Evolutionary conservation across 176 grass and related monocot genomes (phyloP).

Genomic region (Areca catechu): DNA sequence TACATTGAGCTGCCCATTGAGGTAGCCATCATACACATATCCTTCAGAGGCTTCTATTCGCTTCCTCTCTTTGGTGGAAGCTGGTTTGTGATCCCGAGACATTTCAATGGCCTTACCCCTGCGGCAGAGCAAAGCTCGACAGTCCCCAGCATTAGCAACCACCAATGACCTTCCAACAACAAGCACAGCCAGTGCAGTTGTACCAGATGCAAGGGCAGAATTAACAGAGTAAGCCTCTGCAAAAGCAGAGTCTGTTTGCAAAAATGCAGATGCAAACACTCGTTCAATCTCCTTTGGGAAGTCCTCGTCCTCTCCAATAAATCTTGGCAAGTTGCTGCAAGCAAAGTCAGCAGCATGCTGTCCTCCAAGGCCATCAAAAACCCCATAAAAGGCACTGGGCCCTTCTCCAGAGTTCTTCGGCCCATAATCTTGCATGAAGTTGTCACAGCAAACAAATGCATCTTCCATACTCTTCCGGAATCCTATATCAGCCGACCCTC

Average conservation of each 20-base stretch:
- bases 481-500: slow-evolving; percentile 73
- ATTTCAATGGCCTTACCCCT: slow-evolving; percentile 74
- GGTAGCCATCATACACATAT: slow-evolving; percentile 68
- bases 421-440: slow-evolving; percentile 65
- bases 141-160: slow-evolving; percentile 92
- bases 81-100: slow-evolving; percentile 81
- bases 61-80: slow-evolving; percentile 49
- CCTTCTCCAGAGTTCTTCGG: slow-evolving; percentile 41
- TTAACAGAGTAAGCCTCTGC: slow-evolving; percentile 68
- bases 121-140: slow-evolving; percentile 76
- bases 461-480: slow-evolving; percentile 70
- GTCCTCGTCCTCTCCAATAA: slow-evolving; percentile 56
- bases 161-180: slow-evolving; percentile 77
- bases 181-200: slow-evolving; percentile 75
- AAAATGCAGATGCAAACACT: slow-evolving; percentile 69
- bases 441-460: slow-evolving; percentile 63
- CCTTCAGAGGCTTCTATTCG: slow-evolving; percentile 68
- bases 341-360: slow-evolving; percentile 92
- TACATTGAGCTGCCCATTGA: slow-evolving; percentile 81
- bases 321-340: slow-evolving; percentile 69
- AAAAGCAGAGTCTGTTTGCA: slow-evolving; percentile 86
- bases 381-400: slow-evolving; percentile 82
- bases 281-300: slow-evolving; percentile 80
- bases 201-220: slow-evolving; percentile 73
- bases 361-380: slow-evolving; percentile 98